Evolutionary conservation across 371 early-diverging fungal species (phyloP).

Genomic region (Mortierella sp.): DNA sequence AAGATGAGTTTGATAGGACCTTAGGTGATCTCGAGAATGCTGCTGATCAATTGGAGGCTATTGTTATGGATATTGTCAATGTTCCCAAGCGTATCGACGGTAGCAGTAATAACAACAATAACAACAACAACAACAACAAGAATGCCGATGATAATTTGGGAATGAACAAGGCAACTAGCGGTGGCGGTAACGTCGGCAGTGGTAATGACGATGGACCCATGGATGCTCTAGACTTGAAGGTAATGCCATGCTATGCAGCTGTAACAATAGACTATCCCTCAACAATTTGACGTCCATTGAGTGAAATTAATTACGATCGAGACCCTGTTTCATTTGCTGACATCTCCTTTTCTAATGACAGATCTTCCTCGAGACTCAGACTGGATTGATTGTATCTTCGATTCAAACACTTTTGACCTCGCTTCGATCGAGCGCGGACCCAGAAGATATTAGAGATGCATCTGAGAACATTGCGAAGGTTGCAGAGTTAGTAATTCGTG

Average conservation of each 20-base stretch:
- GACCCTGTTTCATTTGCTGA: no score
- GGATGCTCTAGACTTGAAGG: conserved; percentile 52
- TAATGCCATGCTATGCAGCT: conserved; percentile 8
- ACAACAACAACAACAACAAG: conserved; percentile 9
- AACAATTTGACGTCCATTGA: no score
- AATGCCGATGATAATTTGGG: no score
- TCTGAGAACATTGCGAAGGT: conserved; percentile 78
- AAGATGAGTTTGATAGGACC: conserved; percentile 67
- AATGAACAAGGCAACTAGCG: not conserved
- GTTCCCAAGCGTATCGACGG: conserved; percentile 64
- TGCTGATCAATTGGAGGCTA: conserved; percentile 79
- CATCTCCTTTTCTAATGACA: conserved; percentile 18
- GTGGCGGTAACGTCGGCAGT: not conserved
- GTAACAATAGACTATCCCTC: no score
- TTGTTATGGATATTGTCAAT: conserved; percentile 83
- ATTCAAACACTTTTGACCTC: conserved; percentile 85
- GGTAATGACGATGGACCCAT: conserved; percentile 25
- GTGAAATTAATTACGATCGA: no score
- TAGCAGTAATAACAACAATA: not conserved
- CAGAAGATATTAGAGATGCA: conserved; percentile 73
- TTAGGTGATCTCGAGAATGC: conserved; percentile 74
- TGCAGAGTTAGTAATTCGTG: conserved; percentile 65
- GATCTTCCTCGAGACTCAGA: conserved; percentile 86
- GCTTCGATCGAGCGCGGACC: conserved; percentile 71
- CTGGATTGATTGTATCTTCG: conserved; percentile 87